Conservation (phyloP, 306 rosid genomes). For the Biancaea sappan region DNA sequence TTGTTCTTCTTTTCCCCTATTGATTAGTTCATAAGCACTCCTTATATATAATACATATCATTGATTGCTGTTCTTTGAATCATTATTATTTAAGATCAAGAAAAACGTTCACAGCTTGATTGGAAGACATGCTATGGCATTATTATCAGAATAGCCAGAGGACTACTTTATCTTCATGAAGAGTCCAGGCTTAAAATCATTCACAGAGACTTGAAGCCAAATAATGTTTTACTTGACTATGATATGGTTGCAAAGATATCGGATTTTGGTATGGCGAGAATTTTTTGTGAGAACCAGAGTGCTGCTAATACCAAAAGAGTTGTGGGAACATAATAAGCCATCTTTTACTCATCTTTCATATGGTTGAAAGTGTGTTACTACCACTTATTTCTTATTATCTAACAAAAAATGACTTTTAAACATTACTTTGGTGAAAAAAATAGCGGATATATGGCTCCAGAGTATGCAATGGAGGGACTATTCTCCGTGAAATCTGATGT, state of each 20-base stretch:
- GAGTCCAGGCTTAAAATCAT: conserved; percentile 56
- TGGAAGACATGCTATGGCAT: conserved; percentile 51
- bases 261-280: conserved; percentile 65
- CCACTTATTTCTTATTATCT: background rate
- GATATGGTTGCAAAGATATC: conserved; percentile 59
- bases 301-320: conserved; percentile 57
- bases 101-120: conserved; percentile 41
- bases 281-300: conserved; percentile 52
- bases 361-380: background rate
- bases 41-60: background rate
- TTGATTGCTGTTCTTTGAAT: background rate
- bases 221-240: conserved; percentile 52
- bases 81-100: conserved; percentile 37
- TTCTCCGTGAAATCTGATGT: conserved; percentile 62
- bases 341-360: background rate
- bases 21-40: background rate
- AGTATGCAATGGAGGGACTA: conserved; percentile 62
- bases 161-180: conserved; percentile 60
- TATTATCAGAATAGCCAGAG: conserved; percentile 50
- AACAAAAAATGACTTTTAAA: background rate
- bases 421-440: background rate
- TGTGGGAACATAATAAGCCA: conserved; percentile 61
- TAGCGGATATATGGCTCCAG: conserved; percentile 69
- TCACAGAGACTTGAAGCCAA: conserved; percentile 66
- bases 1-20: background rate